These are phyloP conservation scores for Claviceps sp. DNA, from an alignment of 2,329 filamentous ascomycete genomes.

Conservation along the genomic window DNA sequence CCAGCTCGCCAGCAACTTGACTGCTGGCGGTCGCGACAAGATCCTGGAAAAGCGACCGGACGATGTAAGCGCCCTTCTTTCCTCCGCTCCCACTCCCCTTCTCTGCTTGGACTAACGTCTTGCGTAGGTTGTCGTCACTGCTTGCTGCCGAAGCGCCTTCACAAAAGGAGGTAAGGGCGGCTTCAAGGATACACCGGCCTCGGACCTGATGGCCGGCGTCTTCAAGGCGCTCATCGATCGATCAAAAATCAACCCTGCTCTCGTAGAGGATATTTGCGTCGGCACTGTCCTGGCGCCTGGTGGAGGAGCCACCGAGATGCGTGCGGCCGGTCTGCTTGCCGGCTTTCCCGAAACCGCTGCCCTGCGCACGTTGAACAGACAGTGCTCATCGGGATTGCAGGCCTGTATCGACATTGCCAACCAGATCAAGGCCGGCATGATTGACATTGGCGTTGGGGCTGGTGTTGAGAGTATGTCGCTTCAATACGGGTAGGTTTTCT, in stretches of 20 bases:
- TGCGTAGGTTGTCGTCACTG: constrained; percentile 73
- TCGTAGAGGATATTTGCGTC: constrained; percentile 87
- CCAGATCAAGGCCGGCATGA: constrained; percentile 82
- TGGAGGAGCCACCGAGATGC: constrained; percentile 92
- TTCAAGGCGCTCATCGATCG: constrained; percentile 71
- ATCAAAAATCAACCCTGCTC: constrained; percentile 73
- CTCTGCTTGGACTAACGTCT: constrained; percentile 12
- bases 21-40: constrained; percentile 36
- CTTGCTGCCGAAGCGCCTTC: constrained; percentile 79
- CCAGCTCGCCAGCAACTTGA: constrained; percentile 50
- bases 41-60: constrained; percentile 54
- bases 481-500: constrained; percentile 63
- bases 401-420: constrained; percentile 91
- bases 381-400: constrained; percentile 88
- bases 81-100: not conserved
- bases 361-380: constrained; percentile 81
- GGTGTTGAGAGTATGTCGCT: constrained; percentile 93
- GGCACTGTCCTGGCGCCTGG: constrained; percentile 85
- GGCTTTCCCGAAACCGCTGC: constrained; percentile 78
- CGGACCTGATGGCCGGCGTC: constrained; percentile 74
- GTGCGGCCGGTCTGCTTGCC: constrained; percentile 77
- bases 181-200: constrained; percentile 86
- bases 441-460: constrained; percentile 85
- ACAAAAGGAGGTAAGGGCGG: constrained; percentile 87
- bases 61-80: constrained; percentile 35